phyloP scores from a whole-genome alignment of 2,329 filamentous ascomycete species.

The Aspergillus piperis region DNA sequence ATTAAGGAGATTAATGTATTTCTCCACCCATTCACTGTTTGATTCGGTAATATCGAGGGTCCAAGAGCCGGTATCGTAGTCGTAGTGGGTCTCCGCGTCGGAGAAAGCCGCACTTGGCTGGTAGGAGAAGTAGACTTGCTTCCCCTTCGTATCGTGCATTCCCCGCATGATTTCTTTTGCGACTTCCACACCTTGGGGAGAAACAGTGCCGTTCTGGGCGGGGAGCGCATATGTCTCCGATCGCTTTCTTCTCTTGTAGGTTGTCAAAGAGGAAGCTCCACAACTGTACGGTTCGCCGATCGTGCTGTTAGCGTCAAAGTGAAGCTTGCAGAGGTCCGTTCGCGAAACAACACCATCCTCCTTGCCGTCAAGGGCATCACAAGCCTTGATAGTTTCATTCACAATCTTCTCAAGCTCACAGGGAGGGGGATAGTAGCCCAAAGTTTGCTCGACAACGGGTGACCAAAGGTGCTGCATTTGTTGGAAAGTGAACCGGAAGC shows the following conservation, averaged over 20 bases:
- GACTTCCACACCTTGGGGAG: conserved; percentile 32
- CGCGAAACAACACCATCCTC: conserved; percentile 57
- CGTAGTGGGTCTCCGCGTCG: conserved; percentile 30
- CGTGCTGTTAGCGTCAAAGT: conserved; percentile 50
- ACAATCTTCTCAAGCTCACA: conserved; percentile 40
- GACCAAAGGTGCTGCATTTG: conserved; percentile 47
- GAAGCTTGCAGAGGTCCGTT: conserved; percentile 50
- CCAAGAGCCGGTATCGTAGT: conserved; percentile 31
- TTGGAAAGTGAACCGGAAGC: conserved; percentile 48
- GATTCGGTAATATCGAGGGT: conserved; percentile 33
- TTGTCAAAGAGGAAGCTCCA: conserved; percentile 32
- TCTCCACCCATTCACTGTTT: conserved; percentile 43
- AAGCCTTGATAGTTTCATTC: conserved; percentile 58
- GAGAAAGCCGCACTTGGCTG: conserved; percentile 30
- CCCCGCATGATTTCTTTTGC: conserved; percentile 42
- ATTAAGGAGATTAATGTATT: conserved; percentile 30
- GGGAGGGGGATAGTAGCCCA: conserved; percentile 45
- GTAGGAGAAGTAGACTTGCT: conserved; percentile 45
- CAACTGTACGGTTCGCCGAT: conserved; percentile 53
- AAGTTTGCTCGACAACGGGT: conserved; percentile 40
- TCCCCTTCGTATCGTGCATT: conserved; percentile 42
- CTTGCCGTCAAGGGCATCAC: conserved; percentile 57
- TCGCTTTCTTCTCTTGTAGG: conserved; percentile 26
- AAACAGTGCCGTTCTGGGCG: conserved; percentile 34
- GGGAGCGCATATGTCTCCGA: conserved; percentile 29